Percentiles rank a stretch among this genome's conserved stretches.
Evolutionary conservation across 176 grass and related monocot genomes (phyloP).

Genomic region (Calamus simplicifolius): DNA sequence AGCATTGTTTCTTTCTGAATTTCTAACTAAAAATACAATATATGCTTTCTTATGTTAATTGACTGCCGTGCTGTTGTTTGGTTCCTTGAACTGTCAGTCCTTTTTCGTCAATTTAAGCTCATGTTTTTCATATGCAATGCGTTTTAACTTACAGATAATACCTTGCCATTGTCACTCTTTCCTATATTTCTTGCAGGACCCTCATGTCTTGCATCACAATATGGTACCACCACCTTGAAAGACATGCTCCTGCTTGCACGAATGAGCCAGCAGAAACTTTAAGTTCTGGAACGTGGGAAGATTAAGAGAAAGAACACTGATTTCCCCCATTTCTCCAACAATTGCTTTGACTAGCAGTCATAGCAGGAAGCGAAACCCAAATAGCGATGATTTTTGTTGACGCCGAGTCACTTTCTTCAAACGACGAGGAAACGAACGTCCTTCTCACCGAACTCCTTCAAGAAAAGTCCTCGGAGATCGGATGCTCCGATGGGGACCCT

Average conservation of each 20-base stretch:
- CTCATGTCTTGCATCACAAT: constrained; percentile 24
- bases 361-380: constrained; percentile 33
- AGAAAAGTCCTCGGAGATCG: too few relatives aligned
- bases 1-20: too few relatives aligned
- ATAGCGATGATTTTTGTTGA: neutral
- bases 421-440: too few relatives aligned
- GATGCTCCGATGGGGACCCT: too few relatives aligned
- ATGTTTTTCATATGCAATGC: too few relatives aligned
- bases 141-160: constrained; percentile 6
- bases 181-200: constrained; percentile 27
- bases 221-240: constrained; percentile 19
- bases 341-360: constrained; percentile 24
- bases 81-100: too few relatives aligned
- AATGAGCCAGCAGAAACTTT: constrained; percentile 45
- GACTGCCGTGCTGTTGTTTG: too few relatives aligned
- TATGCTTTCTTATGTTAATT: too few relatives aligned
- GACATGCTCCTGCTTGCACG: constrained; percentile 19
- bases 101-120: too few relatives aligned
- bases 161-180: neutral
- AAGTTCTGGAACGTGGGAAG: constrained; percentile 81
- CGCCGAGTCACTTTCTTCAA: too few relatives aligned
- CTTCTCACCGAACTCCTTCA: too few relatives aligned
- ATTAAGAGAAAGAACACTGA: constrained; percentile 30
- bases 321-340: constrained; percentile 24
- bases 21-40: too few relatives aligned